Conservation (phyloP, 2,329 filamentous ascomycete genomes). For the Chrysoporthe deuterocubensis region DNA sequence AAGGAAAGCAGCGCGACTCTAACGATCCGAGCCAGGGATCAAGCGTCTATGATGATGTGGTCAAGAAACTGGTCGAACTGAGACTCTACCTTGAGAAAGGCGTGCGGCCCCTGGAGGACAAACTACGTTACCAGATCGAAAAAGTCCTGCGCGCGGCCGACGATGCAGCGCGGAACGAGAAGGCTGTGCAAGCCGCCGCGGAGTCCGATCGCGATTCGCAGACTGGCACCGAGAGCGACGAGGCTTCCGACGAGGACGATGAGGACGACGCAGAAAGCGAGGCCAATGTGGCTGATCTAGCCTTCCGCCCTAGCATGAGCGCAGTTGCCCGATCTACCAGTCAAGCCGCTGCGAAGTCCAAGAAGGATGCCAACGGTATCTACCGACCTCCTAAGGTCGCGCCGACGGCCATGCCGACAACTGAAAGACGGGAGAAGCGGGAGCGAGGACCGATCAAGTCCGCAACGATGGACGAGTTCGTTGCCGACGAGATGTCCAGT, state of each 20-base stretch:
- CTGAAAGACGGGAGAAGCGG: slow-evolving; percentile 63
- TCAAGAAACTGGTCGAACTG: slow-evolving; percentile 87
- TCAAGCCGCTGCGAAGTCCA: slow-evolving; percentile 35
- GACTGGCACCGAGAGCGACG: slow-evolving; percentile 43
- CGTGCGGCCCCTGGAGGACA: slow-evolving; percentile 84
- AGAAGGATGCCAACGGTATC: slow-evolving; percentile 65
- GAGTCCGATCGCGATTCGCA: slow-evolving; percentile 41
- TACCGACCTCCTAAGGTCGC: slow-evolving; percentile 90
- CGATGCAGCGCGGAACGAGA: slow-evolving; percentile 61
- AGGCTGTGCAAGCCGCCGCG: slow-evolving; percentile 41
- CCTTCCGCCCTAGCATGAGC: slow-evolving; percentile 43
- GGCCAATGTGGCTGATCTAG: slow-evolving; percentile 35
- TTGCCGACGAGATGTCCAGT: slow-evolving; percentile 79
- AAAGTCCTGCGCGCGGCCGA: slow-evolving; percentile 89
- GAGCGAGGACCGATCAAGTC: slow-evolving; percentile 72
- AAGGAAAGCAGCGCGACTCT: slow-evolving; percentile 41
- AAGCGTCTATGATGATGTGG: slow-evolving; percentile 66
- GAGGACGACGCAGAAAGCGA: slow-evolving; percentile 39
- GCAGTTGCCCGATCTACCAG: slow-evolving; percentile 42
- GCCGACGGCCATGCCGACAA: slow-evolving; percentile 80
- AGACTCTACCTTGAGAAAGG: slow-evolving; percentile 94
- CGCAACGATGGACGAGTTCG: slow-evolving; percentile 88
- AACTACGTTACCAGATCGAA: slow-evolving; percentile 93
- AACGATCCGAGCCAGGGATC: slow-evolving; percentile 39
- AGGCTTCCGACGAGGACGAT: slow-evolving; percentile 39